Percentiles rank a stretch among this genome's conserved stretches.
Conservation (phyloP, 306 rosid species). For the Pyrus communis region DNA sequence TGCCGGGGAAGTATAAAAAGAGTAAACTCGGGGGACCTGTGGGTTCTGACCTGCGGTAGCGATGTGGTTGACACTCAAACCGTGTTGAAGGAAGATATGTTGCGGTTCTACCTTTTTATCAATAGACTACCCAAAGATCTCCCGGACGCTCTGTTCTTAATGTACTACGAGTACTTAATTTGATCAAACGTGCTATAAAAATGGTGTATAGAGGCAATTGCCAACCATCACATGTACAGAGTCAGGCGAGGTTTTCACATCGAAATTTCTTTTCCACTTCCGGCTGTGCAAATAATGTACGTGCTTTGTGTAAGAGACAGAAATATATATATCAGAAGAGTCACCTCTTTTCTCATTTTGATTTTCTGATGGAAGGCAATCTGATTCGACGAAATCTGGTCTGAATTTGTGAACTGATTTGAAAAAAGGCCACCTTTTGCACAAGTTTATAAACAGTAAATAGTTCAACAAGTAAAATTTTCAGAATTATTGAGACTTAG, state of each 20-base stretch:
- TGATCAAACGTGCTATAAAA: constrained; percentile 17
- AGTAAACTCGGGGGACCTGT: constrained; percentile 59
- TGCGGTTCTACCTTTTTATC: constrained; percentile 49
- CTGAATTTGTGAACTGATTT: not conserved
- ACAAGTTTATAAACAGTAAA: not conserved
- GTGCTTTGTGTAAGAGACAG: constrained; percentile 2
- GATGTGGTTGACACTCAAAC: constrained; percentile 57
- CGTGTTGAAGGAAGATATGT: constrained; percentile 45
- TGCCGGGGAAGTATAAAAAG: constrained; percentile 71
- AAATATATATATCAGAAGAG: constrained; percentile 1
- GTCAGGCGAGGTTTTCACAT: constrained; percentile 7
- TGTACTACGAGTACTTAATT: constrained; percentile 55
- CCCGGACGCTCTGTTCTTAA: constrained; percentile 56
- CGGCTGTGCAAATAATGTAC: constrained; percentile 5
- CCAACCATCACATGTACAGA: constrained; percentile 20
- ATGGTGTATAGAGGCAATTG: constrained; percentile 19
- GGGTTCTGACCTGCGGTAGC: constrained; percentile 51
- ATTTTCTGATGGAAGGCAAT: not conserved
- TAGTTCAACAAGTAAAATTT: not conserved
- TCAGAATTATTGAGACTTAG: not conserved
- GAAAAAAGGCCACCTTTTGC: not conserved
- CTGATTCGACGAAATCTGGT: not conserved
- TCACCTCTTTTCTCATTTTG: not conserved
- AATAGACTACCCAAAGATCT: constrained; percentile 55
- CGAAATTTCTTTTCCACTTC: constrained; percentile 3